These are phyloP conservation scores for Colletotrichum trifolii DNA, from an alignment of 2,329 filamentous ascomycete species.

Conservation along the genomic window DNA sequence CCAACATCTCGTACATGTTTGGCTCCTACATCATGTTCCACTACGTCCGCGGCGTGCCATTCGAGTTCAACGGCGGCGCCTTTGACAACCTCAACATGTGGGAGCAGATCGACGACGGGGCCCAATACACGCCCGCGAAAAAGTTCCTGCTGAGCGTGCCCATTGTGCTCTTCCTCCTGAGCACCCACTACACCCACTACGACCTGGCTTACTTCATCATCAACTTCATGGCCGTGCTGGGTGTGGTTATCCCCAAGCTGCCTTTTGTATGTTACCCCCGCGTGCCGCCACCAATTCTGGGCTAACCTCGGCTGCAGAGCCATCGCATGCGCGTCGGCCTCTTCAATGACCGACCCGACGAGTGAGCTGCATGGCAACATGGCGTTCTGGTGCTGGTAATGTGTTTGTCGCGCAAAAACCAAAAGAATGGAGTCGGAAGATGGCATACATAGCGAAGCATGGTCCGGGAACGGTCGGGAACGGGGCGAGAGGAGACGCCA, in stretches of 20 bases:
- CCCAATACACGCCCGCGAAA: constrained; percentile 98
- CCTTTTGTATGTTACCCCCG: constrained; percentile 78
- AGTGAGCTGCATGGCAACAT: constrained; percentile 47
- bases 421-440: constrained; percentile 35
- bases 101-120: constrained; percentile 99
- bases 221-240: constrained; percentile 93
- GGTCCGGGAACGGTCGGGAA: constrained; percentile 20
- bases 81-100: constrained; percentile 99
- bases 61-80: constrained; percentile 98
- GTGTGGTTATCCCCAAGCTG: constrained; percentile 94
- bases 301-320: constrained; percentile 63
- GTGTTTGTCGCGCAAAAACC: constrained; percentile 25
- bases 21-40: constrained; percentile 99
- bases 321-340: constrained; percentile 82
- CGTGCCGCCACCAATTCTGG: constrained; percentile 17
- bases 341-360: constrained; percentile 76
- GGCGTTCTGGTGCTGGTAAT: constrained; percentile 30
- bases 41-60: constrained; percentile 96
- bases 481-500: constrained; percentile 1
- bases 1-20: constrained; percentile 99
- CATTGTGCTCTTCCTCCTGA: constrained; percentile 92
- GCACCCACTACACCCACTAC: constrained; percentile 99
- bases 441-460: constrained; percentile 36
- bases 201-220: constrained; percentile 96
- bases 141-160: constrained; percentile 97